Evolutionary conservation across 495 filamentous ascomycete species (phyloP), one percentile per base, ranked within the genome.

Genomic region (Viridothelium virens): DNA sequence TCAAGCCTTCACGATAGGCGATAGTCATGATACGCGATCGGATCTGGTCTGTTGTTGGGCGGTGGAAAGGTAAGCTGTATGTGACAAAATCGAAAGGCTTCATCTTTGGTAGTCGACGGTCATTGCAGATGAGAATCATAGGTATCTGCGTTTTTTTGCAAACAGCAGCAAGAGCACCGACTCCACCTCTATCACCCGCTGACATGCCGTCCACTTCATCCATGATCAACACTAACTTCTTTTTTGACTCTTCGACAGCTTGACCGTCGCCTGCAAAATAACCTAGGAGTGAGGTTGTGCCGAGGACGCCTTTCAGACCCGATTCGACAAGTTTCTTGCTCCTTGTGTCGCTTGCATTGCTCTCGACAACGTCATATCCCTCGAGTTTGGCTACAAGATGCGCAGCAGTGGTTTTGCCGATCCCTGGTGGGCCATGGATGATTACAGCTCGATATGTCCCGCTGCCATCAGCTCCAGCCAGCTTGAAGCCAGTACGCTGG

Each of bases 141-240:
- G 94, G 94, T 38, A 99, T 88, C 69, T 91, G 87, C 0, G 91
- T 91, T 81, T 95, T 97, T 79, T 89, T 96, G 78, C 92, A 96
- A 53, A 97, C 85, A 61, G 91, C 87, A 61, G 94, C 93, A 46
- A 99, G 81, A 39, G 95, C 93, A 31, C 92, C 94, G 48, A 99
- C 95, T 73, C 94, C 94, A 69, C 94, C 94, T 53, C 94, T 86
- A 75, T 99, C 94, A 70, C 94, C 94, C 50, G 92, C 92, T 59
- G 92, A 96, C 94, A 99, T 99, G 41, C 94, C 94, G 72, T 99
- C 94, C 5, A 99, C 94, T 76, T 99, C 94, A 71, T 99, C 94
- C 95, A 99, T 97, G 79, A 99, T 89, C 12, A 99, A 79, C 9
- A 96, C 90, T 36, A 97, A 84, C 67, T 96, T 96, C 79, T 92